These are phyloP conservation scores for Kuraishia hungarica DNA, from an alignment of 805 yeast species.

Conservation along the genomic window DNA sequence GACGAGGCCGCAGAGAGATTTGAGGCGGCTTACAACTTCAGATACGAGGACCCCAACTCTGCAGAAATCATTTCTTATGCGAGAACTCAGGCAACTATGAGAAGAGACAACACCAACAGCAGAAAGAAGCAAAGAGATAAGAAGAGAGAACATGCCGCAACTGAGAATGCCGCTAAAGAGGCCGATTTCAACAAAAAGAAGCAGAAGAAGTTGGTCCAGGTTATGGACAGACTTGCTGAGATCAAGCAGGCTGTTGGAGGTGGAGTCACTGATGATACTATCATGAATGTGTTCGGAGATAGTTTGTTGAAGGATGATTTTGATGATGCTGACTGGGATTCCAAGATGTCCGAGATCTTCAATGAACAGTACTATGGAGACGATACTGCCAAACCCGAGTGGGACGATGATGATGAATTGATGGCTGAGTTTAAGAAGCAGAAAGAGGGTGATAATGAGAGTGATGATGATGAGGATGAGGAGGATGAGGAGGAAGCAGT, in stretches of 20 bases:
- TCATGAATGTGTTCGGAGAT: conserved; percentile 62
- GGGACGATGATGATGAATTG: conserved; percentile 53
- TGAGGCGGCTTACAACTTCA: conserved; percentile 89
- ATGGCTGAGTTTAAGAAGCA: conserved; percentile 28
- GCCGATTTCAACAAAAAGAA: conserved; percentile 63
- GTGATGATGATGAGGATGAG: conserved; percentile 29
- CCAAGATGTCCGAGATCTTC: conserved; percentile 74
- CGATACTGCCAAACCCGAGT: conserved; percentile 46
- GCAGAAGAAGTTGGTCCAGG: conserved; percentile 65
- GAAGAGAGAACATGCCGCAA: conserved; percentile 43
- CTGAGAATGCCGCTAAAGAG: conserved; percentile 46
- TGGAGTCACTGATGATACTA: conserved; percentile 48
- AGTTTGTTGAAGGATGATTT: conserved; percentile 80
- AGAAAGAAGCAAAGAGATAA: conserved; percentile 80
- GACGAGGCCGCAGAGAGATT: conserved; percentile 88
- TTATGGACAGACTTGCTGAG: conserved; percentile 60
- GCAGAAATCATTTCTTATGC: conserved; percentile 93
- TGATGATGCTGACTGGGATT: conserved; percentile 88
- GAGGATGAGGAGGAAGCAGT: conserved; percentile 29
- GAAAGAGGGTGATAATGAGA: conserved; percentile 18
- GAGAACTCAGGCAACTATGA: conserved; percentile 84
- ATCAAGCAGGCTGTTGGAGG: conserved; percentile 64
- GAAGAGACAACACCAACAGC: conserved; percentile 66
- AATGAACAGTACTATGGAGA: conserved; percentile 75
- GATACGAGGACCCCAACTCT: conserved; percentile 87